These are phyloP conservation scores for Sclerotiophoma versabilis DNA, from an alignment of 2,329 filamentous ascomycete genomes.

Conservation along the genomic window DNA sequence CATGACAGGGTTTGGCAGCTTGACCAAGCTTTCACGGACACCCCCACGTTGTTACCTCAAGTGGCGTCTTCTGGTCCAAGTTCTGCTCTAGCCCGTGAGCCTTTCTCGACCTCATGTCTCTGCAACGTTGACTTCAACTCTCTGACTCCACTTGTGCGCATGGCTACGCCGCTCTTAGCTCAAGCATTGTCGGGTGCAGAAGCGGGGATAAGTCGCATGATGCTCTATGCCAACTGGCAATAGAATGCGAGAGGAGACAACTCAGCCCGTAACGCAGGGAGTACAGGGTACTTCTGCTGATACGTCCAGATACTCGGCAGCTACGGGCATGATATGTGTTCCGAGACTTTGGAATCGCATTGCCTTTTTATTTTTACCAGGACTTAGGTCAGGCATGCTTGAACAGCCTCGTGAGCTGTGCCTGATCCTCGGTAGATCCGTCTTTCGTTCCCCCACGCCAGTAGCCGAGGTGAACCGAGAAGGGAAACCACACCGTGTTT, in stretches of 20 bases:
- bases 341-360: conserved; percentile 18
- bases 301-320: background rate
- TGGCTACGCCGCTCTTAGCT: background rate
- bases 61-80: conserved; percentile 29
- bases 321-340: background rate
- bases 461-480: conserved; percentile 23
- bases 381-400: conserved; percentile 30
- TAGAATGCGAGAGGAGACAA: background rate
- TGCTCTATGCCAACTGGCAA: background rate
- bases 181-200: background rate
- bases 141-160: conserved; percentile 8
- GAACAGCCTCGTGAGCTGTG: conserved; percentile 35
- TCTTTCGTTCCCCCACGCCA: conserved; percentile 38
- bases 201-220: background rate
- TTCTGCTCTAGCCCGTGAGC: conserved; percentile 21
- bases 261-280: background rate
- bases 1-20: conserved; percentile 4
- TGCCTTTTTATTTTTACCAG: conserved; percentile 42
- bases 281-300: background rate
- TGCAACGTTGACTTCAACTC: conserved; percentile 2
- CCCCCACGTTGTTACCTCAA: conserved; percentile 36
- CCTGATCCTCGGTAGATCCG: conserved; percentile 40
- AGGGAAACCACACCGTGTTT: conserved; percentile 25
- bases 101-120: conserved; percentile 24
- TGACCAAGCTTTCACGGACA: conserved; percentile 5